Percentiles rank a stretch among this genome's conserved stretches.
phyloP scores from a whole-genome alignment of 2,329 filamentous ascomycete species.

The Arthroderma sp. region DNA sequence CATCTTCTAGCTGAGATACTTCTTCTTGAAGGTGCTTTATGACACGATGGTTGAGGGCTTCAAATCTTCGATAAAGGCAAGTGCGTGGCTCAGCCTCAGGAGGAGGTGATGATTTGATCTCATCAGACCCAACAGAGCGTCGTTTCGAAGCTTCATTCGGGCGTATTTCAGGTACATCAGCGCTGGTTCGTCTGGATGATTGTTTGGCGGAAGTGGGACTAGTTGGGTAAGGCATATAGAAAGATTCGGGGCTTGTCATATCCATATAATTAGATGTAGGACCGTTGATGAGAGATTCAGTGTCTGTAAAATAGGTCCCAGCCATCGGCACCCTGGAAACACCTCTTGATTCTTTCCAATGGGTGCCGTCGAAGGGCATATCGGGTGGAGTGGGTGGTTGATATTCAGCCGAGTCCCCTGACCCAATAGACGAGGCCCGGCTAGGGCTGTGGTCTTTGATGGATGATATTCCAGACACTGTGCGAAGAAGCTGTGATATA shows the following conservation, averaged over 20 bases:
- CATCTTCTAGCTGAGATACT: conserved; percentile 65
- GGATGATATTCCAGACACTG: conserved; percentile 21
- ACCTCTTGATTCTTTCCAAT: conserved; percentile 10
- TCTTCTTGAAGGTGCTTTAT: conserved; percentile 78
- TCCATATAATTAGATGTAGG: conserved; percentile 18
- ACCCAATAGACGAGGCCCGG: conserved; percentile 20
- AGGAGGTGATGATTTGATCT: not conserved
- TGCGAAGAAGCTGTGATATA: conserved; percentile 16
- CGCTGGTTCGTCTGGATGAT: not conserved
- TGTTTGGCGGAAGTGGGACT: conserved; percentile 28
- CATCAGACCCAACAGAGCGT: not conserved
- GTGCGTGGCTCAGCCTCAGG: conserved; percentile 8
- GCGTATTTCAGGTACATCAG: not conserved
- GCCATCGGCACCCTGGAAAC: conserved; percentile 8
- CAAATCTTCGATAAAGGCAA: conserved; percentile 73
- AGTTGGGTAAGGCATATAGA: conserved; percentile 23
- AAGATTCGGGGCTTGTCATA: conserved; percentile 21
- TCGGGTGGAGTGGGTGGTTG: conserved; percentile 18
- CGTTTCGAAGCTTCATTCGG: not conserved
- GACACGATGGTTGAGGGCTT: conserved; percentile 66
- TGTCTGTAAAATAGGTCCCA: conserved; percentile 11
- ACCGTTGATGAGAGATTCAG: conserved; percentile 11
- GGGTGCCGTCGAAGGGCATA: conserved; percentile 15
- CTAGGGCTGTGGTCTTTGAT: conserved; percentile 20
- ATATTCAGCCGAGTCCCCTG: conserved; percentile 17